Evolutionary conservation across 2,329 filamentous ascomycete species (phyloP).

Genomic region (Biscogniauxia mediterranea): DNA sequence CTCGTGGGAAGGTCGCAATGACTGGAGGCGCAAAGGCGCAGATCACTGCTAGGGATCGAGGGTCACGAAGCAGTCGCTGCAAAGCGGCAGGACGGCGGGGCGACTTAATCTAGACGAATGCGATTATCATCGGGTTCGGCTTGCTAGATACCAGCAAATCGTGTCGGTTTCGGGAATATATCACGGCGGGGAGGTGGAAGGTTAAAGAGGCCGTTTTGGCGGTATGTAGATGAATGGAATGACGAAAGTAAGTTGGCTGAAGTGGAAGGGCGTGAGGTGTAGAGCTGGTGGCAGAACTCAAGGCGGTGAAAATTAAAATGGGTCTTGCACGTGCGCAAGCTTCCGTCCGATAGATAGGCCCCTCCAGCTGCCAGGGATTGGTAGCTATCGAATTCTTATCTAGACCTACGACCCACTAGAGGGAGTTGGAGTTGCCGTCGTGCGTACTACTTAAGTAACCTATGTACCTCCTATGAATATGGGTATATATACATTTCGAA

Average conservation of each 20-base stretch:
- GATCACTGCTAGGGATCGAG: background rate
- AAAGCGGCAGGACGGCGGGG: background rate
- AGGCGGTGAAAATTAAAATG: background rate
- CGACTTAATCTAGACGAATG: background rate
- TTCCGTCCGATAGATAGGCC: too few relatives aligned
- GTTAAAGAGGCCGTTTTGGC: background rate
- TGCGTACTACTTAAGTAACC: too few relatives aligned
- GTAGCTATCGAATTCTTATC: too few relatives aligned
- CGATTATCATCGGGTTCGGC: background rate
- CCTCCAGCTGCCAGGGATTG: too few relatives aligned
- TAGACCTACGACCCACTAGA: too few relatives aligned
- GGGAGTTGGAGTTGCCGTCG: too few relatives aligned
- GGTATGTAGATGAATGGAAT: background rate
- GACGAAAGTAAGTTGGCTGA: background rate
- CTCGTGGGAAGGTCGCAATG: background rate
- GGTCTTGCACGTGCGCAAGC: too few relatives aligned
- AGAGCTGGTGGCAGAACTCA: background rate
- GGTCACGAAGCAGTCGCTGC: background rate
- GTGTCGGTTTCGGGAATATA: background rate
- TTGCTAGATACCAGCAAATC: background rate
- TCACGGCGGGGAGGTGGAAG: background rate
- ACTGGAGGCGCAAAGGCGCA: background rate
- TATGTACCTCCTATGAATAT: too few relatives aligned
- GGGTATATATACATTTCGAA: too few relatives aligned
- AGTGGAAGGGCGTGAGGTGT: background rate